Evolutionary conservation across 75 land plant genomes (phyloP), one percentile per base, ranked within the genome.

Genomic region (Picea sitchensis): DNA sequence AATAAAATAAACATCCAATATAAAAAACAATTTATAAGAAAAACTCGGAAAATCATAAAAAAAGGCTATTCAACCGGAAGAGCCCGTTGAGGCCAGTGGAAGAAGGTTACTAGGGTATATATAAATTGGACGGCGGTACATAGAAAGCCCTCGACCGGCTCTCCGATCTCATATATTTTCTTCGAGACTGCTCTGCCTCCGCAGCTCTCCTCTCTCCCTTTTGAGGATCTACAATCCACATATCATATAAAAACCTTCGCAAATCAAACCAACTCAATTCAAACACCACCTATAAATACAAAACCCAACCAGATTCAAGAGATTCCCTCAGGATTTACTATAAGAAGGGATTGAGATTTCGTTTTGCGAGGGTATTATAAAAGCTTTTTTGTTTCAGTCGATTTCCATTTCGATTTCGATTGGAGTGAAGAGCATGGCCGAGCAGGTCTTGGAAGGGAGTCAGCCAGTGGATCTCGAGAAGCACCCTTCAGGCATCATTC

Each of bases 401-500:
- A 41, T 41, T 4, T 41, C 44, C 5, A 41, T 41, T 41, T 4
- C 26, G 26, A 26, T 26, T 26, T 26, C 26, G 26, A 26, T 26
- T 41, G 44, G 4, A 41, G 44, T 41, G 64, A 21, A 21, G 77
- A 56, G 59, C 47, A 77, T 77, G 78, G 65, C 78, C 30, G 78
- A 77, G 11, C 78, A 77, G 62, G 78, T 18, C 15, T 77, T 88
- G 78, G 90, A 88, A 79, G 90, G 90, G 73, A 83, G 80, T 58
- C 88, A 88, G 85, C 90, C 90, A 12, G 85, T 88, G 60, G 90
- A 88, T 77, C 88, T 80, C 47, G 80, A 79, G 30, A 86, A 81
- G 88, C 90, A 88, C 75, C 90, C 90, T 54, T 88, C 90, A 59
- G 90, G 90, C 58, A 88, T 88, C 79, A 79, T 88, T 7, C 90